Evolutionary conservation across 805 yeast species (phyloP), one percentile per base, ranked within the genome.

Genomic region (Cyberlindnera galapagoensis): DNA sequence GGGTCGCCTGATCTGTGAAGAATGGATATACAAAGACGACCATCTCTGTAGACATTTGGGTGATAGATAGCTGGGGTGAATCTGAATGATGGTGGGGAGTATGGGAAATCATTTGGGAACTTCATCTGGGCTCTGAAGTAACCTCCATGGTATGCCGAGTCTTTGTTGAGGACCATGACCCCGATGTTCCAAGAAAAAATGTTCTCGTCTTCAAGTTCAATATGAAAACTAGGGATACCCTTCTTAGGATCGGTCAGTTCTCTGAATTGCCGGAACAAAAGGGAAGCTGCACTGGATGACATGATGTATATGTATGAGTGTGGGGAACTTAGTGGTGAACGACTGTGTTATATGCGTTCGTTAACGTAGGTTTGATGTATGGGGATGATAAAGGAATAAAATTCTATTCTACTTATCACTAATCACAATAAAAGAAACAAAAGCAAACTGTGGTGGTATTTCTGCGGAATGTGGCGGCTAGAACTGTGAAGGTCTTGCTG

Each of bases 21-120:
- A 42, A 90, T 90, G 32, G 95, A 85, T 39, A 88, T 87, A 66
- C 97, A 90, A 28, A 92, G 68, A 45, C 94, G 65, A 12, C 97
- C 97, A 59, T 88, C 96, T 39, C 85, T 73, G 61, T 90, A 90
- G 34, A 90, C 94, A 56, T 90, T 90, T 17, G 97, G 97, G 52
- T 90, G 97, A 62, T 77, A 88, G 46, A 90, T 84, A 26, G 95
- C 80, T 10, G 97, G 95, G 7, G 90, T 80, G 66, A 90, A 90
- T 47, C 94, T 69, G 63, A 87, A 90, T 22, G 81, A 75, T 26
- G 97, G 98, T 18, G 98, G 98, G 15, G 84, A 66, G 54, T 74
- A 90, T 4, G 97, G 98, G 61, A 80, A 90, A 57, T 87, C 95
- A 15, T 67, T 60, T 6, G 97, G 97, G 61, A 90, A 90, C 46